phyloP scores from a whole-genome alignment of 2,329 filamentous ascomycete species.

The Phyllosticta citribraziliensis region DNA sequence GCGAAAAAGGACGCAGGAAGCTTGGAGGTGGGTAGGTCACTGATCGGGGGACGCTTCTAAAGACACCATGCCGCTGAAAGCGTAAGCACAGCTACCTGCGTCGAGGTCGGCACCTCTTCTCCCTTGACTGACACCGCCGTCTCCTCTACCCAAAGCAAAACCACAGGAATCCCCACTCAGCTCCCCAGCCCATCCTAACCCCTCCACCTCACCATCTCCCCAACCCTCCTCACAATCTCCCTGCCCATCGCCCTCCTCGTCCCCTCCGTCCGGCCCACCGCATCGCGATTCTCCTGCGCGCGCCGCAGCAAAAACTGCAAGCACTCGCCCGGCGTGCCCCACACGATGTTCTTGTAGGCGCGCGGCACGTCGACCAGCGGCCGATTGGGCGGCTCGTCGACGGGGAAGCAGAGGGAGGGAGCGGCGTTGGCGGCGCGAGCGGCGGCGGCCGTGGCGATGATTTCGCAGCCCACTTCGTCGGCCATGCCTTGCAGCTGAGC shows the following conservation, averaged over 20 bases:
- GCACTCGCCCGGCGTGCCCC: slow-evolving; percentile 58
- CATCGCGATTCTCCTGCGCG: slow-evolving; percentile 53
- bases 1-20: too few species aligned
- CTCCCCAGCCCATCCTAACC: too few species aligned
- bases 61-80: too few species aligned
- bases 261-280: slow-evolving; percentile 44
- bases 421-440: slow-evolving; percentile 40
- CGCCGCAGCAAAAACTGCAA: slow-evolving; percentile 59
- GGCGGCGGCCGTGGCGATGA: slow-evolving; percentile 34
- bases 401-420: neutral
- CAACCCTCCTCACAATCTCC: slow-evolving; percentile 30
- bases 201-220: neutral
- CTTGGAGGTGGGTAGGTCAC: too few species aligned
- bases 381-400: neutral
- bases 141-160: too few species aligned
- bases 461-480: slow-evolving; percentile 65
- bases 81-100: too few species aligned
- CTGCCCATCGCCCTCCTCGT: slow-evolving; percentile 41
- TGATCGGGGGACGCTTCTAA: too few species aligned
- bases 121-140: too few species aligned
- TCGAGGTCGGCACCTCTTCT: too few species aligned
- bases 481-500: slow-evolving; percentile 93
- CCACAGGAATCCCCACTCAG: too few species aligned
- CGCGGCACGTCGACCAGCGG: slow-evolving; percentile 18
- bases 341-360: slow-evolving; percentile 43